Conservation (phyloP, 768 basidiomycete genomes). For the Agrocybe praecox region DNA sequence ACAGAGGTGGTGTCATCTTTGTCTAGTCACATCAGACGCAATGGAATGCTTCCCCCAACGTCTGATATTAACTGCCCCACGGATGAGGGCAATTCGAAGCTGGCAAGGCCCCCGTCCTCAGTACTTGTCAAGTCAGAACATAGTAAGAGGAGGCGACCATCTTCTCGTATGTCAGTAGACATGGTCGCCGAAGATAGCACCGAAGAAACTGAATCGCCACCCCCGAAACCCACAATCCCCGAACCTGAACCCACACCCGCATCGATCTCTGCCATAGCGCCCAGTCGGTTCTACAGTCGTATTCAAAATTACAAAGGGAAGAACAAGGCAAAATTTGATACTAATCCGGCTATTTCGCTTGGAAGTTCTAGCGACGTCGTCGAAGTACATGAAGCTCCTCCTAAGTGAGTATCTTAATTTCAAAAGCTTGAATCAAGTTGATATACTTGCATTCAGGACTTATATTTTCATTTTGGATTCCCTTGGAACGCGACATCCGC, state of each 20-base stretch:
- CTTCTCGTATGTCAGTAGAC: background rate
- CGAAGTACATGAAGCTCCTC: background rate
- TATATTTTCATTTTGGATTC: constrained; percentile 92
- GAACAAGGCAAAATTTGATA: constrained; percentile 14
- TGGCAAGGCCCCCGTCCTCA: background rate
- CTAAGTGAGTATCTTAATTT: constrained; percentile 12
- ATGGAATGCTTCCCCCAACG: too few species aligned
- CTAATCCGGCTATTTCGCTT: background rate
- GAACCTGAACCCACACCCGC: background rate
- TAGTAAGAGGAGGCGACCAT: background rate
- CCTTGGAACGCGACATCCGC: constrained; percentile 70
- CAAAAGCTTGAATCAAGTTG: background rate
- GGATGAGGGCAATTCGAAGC: background rate
- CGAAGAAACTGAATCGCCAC: constrained; percentile 3
- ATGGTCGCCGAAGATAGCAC: constrained; percentile 4
- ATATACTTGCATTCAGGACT: constrained; percentile 47
- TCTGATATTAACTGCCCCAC: background rate
- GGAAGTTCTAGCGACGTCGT: constrained; percentile 8
- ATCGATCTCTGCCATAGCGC: background rate
- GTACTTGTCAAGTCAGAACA: background rate
- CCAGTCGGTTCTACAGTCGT: constrained; percentile 8
- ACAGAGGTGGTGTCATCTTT: too few species aligned
- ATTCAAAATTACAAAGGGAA: constrained; percentile 18
- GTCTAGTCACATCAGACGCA: too few species aligned
- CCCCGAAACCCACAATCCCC: too few species aligned